These are phyloP conservation scores for Fusarium papillatum DNA, from an alignment of 2,329 filamentous ascomycete species.

Conservation along the genomic window DNA sequence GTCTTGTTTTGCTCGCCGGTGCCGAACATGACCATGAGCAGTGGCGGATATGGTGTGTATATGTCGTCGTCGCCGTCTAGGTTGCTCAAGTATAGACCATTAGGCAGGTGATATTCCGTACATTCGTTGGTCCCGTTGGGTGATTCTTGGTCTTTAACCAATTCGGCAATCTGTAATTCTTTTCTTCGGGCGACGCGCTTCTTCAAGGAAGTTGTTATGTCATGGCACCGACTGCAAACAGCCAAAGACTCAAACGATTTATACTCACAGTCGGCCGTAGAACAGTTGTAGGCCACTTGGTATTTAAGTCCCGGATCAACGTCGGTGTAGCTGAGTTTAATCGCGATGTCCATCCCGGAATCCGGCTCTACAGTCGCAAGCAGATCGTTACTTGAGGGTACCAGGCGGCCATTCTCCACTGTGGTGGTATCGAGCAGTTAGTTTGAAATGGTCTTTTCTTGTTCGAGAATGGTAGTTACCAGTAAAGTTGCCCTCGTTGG, in stretches of 20 bases:
- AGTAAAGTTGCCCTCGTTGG: neutral
- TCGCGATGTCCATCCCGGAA: neutral
- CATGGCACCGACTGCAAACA: neutral
- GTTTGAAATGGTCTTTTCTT: neutral
- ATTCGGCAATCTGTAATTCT: neutral
- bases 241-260: neutral
- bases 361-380: neutral
- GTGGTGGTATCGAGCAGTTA: neutral
- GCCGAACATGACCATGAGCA: neutral
- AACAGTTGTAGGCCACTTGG: neutral
- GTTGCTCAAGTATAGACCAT: neutral
- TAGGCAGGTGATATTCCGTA: neutral
- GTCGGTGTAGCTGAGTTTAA: neutral
- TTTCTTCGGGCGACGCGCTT: neutral
- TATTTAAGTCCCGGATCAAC: neutral
- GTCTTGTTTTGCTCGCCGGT: neutral
- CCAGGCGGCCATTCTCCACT: neutral
- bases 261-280: neutral
- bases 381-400: neutral
- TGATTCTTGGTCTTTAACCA: neutral
- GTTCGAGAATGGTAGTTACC: neutral
- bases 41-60: neutral
- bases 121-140: neutral
- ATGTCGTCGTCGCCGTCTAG: neutral
- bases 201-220: neutral